Percentiles rank a stretch among this genome's conserved stretches.
These are phyloP conservation scores for Diaporthe sp. DNA, from an alignment of 2,329 filamentous ascomycete species.

Conservation along the genomic window DNA sequence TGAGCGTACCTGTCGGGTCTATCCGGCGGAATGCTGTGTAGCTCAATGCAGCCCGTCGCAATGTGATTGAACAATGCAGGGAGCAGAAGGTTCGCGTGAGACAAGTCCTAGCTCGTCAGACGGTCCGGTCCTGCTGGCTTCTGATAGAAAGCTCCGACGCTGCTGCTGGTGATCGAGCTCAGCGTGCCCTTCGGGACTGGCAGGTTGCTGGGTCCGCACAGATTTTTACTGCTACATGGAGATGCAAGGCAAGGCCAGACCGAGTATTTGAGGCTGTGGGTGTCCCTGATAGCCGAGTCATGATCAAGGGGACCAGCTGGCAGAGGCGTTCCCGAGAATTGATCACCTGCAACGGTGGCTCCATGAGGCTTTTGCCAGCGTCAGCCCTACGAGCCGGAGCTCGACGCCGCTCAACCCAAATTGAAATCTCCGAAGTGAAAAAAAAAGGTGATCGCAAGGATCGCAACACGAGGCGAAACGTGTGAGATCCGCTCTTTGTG, in stretches of 20 bases:
- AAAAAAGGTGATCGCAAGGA: background rate
- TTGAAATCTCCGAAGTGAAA: constrained; percentile 6
- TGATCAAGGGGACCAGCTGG: constrained; percentile 14
- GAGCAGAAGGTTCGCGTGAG: constrained; percentile 30
- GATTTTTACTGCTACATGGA: constrained; percentile 4
- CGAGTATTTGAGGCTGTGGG: background rate
- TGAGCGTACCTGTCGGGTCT: constrained; percentile 31
- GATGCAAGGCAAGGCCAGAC: constrained; percentile 15
- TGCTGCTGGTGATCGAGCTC: constrained; percentile 10
- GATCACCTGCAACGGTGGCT: constrained; percentile 26
- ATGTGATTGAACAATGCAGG: constrained; percentile 28
- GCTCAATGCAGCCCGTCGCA: constrained; percentile 16
- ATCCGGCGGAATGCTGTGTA: constrained; percentile 34
- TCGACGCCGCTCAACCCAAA: constrained; percentile 20
- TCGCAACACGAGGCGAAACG: constrained; percentile 11
- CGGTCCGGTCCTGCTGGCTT: constrained; percentile 3
- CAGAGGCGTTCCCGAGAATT: constrained; percentile 1
- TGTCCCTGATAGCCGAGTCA: constrained; percentile 9
- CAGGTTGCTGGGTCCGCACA: constrained; percentile 8
- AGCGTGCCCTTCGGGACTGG: background rate
- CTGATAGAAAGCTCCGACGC: constrained; percentile 7
- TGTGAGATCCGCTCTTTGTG: constrained; percentile 11
- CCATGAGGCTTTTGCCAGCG: constrained; percentile 19
- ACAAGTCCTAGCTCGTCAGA: constrained; percentile 30
- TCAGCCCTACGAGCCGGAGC: constrained; percentile 37